phyloP scores from a whole-genome alignment of 768 basidiomycete genomes.

The Xerocomellus chrysenteron region DNA sequence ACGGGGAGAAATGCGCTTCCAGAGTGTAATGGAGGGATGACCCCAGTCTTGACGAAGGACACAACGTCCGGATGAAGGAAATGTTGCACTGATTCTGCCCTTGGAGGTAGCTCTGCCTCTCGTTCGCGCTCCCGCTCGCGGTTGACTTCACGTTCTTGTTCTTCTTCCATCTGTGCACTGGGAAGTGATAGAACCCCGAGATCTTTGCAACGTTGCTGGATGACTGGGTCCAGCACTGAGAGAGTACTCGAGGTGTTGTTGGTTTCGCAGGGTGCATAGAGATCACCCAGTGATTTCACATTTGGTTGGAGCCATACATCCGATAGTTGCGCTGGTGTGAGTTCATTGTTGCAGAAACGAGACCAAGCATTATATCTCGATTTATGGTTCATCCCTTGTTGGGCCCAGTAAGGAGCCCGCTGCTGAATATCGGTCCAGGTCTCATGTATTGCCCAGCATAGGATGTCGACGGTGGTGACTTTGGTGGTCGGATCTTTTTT shows the following conservation, averaged over 20 bases:
- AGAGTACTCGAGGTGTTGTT: background rate
- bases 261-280: slow-evolving; percentile 25
- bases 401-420: too few relatives aligned
- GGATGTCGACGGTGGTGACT: slow-evolving; percentile 28
- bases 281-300: slow-evolving; percentile 33
- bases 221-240: background rate
- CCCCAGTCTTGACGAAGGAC: slow-evolving; percentile 28
- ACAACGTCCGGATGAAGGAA: slow-evolving; percentile 12
- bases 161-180: slow-evolving; percentile 34
- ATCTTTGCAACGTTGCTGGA: slow-evolving; percentile 3
- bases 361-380: slow-evolving; percentile 14
- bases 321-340: background rate
- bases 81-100: slow-evolving; percentile 17
- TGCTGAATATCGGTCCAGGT: slow-evolving; percentile 30
- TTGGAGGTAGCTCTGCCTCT: slow-evolving; percentile 36
- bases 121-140: slow-evolving; percentile 43
- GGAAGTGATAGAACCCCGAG: slow-evolving; percentile 11
- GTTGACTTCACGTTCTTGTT: slow-evolving; percentile 44
- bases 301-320: slow-evolving; percentile 40
- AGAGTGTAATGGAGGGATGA: background rate
- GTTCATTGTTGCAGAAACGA: background rate
- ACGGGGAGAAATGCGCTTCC: slow-evolving; percentile 24
- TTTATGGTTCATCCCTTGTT: slow-evolving; percentile 26
- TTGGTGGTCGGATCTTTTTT: background rate
- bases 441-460: slow-evolving; percentile 45